phyloP scores from a whole-genome alignment of 2,329 filamentous ascomycete species.

The Pseudocercospora macadamiae region DNA sequence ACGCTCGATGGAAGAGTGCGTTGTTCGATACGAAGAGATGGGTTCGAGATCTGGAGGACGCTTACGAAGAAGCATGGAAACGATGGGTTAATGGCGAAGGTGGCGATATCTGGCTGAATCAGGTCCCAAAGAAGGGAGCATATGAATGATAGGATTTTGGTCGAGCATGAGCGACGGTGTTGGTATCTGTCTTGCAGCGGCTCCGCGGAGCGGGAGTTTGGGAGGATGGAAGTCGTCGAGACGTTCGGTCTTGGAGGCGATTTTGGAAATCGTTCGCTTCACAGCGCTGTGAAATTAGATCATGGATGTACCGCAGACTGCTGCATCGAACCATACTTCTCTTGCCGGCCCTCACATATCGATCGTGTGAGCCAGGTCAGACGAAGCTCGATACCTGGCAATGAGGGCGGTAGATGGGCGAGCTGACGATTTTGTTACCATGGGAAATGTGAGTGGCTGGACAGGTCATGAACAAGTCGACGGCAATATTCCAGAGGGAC shows the following conservation, averaged over 20 bases:
- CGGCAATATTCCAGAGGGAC: neutral
- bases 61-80: conserved; percentile 86
- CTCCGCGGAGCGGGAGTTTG: neutral
- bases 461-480: neutral
- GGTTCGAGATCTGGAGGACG: conserved; percentile 85
- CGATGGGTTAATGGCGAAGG: conserved; percentile 83
- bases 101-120: conserved; percentile 84
- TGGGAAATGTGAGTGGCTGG: neutral
- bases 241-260: neutral
- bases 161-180: conserved; percentile 16
- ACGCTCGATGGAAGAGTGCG: conserved; percentile 80
- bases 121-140: conserved; percentile 24
- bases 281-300: neutral
- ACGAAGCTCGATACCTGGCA: neutral
- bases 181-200: neutral
- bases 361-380: neutral
- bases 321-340: too few relatives aligned
- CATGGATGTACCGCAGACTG: too few relatives aligned
- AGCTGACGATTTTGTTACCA: neutral
- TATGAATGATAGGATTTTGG: neutral
- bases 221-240: neutral
- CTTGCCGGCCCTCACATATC: too few relatives aligned
- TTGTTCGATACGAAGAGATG: conserved; percentile 90
- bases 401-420: neutral
- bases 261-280: neutral